phyloP scores from a whole-genome alignment of 495 filamentous ascomycete genomes.

The Annulohypoxylon nitens region DNA sequence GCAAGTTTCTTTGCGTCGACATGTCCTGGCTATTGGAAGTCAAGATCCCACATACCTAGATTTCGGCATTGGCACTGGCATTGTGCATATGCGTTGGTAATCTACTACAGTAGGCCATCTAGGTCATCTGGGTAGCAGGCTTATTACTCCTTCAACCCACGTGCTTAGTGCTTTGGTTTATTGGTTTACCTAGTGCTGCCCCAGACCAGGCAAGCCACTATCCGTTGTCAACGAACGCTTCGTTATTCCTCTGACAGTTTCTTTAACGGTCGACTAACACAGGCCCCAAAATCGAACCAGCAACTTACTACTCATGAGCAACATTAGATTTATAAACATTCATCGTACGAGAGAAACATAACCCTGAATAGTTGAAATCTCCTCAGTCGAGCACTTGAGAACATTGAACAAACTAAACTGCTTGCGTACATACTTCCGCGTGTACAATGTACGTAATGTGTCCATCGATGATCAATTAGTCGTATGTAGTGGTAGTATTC shows the following conservation, averaged over 20 bases:
- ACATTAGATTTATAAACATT: background rate
- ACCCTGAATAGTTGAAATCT: background rate
- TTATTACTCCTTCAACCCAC: constrained; percentile 42
- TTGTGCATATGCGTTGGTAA: constrained; percentile 34
- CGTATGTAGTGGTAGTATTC: background rate
- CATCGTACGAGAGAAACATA: background rate
- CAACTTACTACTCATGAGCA: background rate
- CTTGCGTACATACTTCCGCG: background rate
- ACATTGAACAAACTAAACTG: background rate
- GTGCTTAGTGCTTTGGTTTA: constrained; percentile 27
- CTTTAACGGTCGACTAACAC: background rate
- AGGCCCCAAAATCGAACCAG: background rate
- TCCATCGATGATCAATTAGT: background rate
- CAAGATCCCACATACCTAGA: constrained; percentile 31
- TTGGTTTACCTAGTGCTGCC: constrained; percentile 24
- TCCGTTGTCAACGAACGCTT: constrained; percentile 15
- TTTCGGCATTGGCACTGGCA: constrained; percentile 35
- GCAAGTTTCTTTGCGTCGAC: constrained; percentile 20
- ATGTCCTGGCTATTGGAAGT: constrained; percentile 7
- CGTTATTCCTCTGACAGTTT: background rate
- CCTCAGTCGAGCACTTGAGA: background rate
- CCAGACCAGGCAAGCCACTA: constrained; percentile 43
- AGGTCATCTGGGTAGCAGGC: constrained; percentile 26
- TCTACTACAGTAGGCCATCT: background rate
- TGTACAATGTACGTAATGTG: background rate